Evolutionary conservation across 352 stramenopile genomes (phyloP), one percentile per base, ranked within the genome.

Genomic region (Blastocystis sp.): DNA sequence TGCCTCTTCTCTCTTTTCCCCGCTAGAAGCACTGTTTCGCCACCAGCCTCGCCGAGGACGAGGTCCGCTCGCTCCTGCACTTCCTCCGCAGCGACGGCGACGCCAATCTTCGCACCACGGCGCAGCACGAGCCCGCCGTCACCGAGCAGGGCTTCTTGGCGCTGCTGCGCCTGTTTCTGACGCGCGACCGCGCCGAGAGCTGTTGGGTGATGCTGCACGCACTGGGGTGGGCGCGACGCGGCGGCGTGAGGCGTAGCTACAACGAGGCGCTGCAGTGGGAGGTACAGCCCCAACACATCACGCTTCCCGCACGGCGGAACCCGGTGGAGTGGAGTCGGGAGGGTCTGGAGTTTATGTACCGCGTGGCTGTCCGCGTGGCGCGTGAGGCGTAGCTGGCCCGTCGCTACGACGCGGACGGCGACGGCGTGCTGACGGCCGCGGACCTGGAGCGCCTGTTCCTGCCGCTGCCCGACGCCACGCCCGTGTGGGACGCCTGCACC

Each of bases 11-110:
- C 11, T 17, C 17, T 3, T 28, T 52, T 71, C 14, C 40, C 24
- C 43, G 34, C 64, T 66, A 71, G 64, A 71, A 81, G 48, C 40
- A 81, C 28, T 43, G 71, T 48, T 60, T 81, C 71, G n/a, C 52
- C 28, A 65, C 60, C 17, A 21, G 52, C 21, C 71, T 81, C 7
- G 52, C 71, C 10, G n/a, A 43, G 17, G 48, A 81, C 0, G 71
- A 81, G 48, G 45, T 81, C 10, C 21, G 28, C 11, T 48, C 48
- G 34, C 48, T 81, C 60, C 17, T 63, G 10, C 14, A 19, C 28
- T 45, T 81, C 3, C 71, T 81, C 19, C 71, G 71, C 14, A 54
- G 66, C 4, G 11, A n/a, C 28, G 28, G 28, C 28, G 28, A 34
- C 0, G 28, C 28, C 28, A 34, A 34, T 34, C 28, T 34, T 34